Evolutionary conservation across 306 rosid genomes (phyloP), one percentile per base, ranked within the genome.

Genomic region (Cucurbita pepo): DNA sequence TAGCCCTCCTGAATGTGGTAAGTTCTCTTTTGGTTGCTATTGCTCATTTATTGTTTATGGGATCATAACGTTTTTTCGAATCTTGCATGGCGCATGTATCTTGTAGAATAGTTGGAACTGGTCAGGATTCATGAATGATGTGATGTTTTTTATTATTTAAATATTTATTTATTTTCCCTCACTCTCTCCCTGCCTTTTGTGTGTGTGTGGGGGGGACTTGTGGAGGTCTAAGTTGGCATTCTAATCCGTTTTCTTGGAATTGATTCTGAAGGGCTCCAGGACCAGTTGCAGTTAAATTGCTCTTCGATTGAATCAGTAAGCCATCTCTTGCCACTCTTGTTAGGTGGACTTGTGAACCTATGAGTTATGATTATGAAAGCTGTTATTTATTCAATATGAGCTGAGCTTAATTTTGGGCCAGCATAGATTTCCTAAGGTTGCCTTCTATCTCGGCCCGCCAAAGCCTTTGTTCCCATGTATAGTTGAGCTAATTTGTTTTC

Each of bases 291-390:
- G 64, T 16, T 77, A 19, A 71, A 77, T 56, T 15, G 72, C 80
- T 71, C 48, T n/a, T 75, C 47, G 3, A 41, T 78, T 67, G 78
- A 78, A 73, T 65, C 75, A 30, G 81, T 73, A 73, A 78, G 75
- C 69, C 44, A 13, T 37, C 11, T 50, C 18, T 76, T 66, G 55
- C 36, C 19, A 44, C 54, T 45, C 38, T 66, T 66, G 11, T 66
- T 7, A 43, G 71, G 14, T 65, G 36, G 52, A 6, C 30, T 18
- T 66, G 55, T 45, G 11, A 30, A 30, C 34, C 34, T 45, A 45
- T 16, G 56, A 30, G 3, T 30, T 45, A 44, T 21, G 18, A 43
- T 65, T 65, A 19, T 59, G 41, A 59, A 34, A 59, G 44, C 22
- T n/a, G 7, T 9, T 41, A 41, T 18, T 43, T 41, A 18, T 18